Conservation (phyloP, 2,329 filamentous ascomycete genomes). For the Penicillium sp. region DNA sequence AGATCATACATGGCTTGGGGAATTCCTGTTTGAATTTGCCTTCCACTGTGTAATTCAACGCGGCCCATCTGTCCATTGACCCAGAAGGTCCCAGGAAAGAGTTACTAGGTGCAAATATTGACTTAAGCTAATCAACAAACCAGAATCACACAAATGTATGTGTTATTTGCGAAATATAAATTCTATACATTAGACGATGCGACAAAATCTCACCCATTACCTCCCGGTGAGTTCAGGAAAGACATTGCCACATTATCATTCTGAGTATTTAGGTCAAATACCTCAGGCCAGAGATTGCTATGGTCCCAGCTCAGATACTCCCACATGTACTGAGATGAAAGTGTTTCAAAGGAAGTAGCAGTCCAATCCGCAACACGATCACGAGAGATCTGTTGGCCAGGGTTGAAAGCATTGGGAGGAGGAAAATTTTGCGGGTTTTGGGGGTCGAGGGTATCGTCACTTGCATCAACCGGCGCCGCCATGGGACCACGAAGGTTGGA, state of each 20-base stretch:
- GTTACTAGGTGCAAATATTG: not conserved
- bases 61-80: not conserved
- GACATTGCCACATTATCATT: conserved; percentile 4
- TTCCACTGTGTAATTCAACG: not conserved
- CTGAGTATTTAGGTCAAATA: not conserved
- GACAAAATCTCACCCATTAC: not conserved
- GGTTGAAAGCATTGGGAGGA: not conserved
- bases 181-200: not conserved
- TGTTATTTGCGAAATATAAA: not conserved
- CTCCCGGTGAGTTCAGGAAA: conserved; percentile 30
- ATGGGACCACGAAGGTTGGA: not conserved
- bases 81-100: not conserved
- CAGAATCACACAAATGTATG: not conserved
- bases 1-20: too few species aligned
- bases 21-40: too few species aligned
- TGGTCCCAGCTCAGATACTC: conserved; percentile 14
- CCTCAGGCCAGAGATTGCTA: conserved; percentile 9
- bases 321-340: conserved; percentile 12
- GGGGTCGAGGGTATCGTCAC: not conserved
- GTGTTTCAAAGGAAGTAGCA: conserved; percentile 5
- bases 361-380: conserved; percentile 9
- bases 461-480: conserved; percentile 18
- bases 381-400: not conserved
- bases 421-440: not conserved
- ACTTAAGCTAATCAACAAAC: not conserved